Conservation (phyloP, 495 filamentous ascomycete genomes). For the Hapsidospora chrysogenum region DNA sequence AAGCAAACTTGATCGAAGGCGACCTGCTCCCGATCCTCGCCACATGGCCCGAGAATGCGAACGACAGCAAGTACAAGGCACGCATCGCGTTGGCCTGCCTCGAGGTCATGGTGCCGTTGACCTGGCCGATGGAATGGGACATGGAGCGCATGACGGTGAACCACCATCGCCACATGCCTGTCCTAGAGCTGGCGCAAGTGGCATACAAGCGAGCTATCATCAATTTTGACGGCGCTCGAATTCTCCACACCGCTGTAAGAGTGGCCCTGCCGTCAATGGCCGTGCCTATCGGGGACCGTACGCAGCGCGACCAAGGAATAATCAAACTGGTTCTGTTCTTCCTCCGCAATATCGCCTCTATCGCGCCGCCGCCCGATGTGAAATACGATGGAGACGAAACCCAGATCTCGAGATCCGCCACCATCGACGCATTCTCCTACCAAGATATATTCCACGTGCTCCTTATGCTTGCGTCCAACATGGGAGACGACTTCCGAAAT, state of each 20-base stretch:
- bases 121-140: constrained; percentile 81
- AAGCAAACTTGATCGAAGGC: constrained; percentile 78
- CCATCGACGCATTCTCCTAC: constrained; percentile 71
- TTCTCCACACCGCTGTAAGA: constrained; percentile 62
- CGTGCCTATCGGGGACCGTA: constrained; percentile 55
- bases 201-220: constrained; percentile 81
- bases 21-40: constrained; percentile 85
- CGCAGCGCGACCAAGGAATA: constrained; percentile 71
- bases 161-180: constrained; percentile 79
- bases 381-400: constrained; percentile 56
- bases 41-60: constrained; percentile 54
- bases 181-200: constrained; percentile 71
- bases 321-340: constrained; percentile 85
- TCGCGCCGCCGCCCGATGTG: constrained; percentile 44
- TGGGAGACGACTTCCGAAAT: constrained; percentile 78
- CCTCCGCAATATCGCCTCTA: constrained; percentile 73
- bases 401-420: constrained; percentile 73
- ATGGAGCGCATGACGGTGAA: constrained; percentile 68
- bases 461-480: constrained; percentile 72
- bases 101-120: constrained; percentile 85
- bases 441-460: constrained; percentile 83
- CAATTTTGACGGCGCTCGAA: constrained; percentile 54
- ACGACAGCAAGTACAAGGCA: constrained; percentile 59
- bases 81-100: constrained; percentile 59
- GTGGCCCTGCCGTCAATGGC: constrained; percentile 82